Percentiles rank a stretch among this genome's conserved stretches.
phyloP scores from a whole-genome alignment of 176 grass and related monocot genomes.

The Themeda triandra region DNA sequence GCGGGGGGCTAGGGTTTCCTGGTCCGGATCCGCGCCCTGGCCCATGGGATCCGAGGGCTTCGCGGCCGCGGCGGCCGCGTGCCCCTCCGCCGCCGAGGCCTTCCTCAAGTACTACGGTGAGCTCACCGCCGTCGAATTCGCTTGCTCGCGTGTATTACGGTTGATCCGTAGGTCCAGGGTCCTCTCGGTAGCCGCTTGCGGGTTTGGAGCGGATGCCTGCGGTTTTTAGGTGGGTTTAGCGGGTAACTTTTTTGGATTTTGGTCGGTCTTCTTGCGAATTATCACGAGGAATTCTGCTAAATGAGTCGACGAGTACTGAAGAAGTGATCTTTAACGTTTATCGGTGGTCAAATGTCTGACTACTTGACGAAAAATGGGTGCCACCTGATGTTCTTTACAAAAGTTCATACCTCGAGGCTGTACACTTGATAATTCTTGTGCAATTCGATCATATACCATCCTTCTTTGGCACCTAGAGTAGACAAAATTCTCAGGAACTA shows the following conservation, averaged over 20 bases:
- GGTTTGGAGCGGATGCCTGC: conserved; percentile 1
- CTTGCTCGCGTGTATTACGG: background rate
- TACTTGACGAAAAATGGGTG: background rate
- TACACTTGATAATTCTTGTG: background rate
- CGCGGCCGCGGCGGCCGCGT: conserved; percentile 26
- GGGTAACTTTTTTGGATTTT: background rate
- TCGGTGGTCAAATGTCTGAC: background rate
- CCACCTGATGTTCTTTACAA: background rate
- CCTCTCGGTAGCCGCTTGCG: background rate
- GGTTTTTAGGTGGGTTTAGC: conserved; percentile 5
- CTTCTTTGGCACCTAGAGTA: background rate
- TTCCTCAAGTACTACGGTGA: conserved; percentile 81
- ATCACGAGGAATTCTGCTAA: background rate
- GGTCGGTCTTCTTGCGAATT: background rate
- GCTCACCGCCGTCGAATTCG: conserved; percentile 21
- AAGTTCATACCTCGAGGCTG: background rate
- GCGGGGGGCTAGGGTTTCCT: conserved; percentile 4
- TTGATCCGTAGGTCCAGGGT: background rate
- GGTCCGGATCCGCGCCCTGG: conserved; percentile 40
- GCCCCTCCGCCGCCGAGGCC: conserved; percentile 59
- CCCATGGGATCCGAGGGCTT: conserved; percentile 36
- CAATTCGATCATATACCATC: background rate
- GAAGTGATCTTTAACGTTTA: background rate
- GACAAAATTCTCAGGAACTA: background rate
- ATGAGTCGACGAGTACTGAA: background rate